Conservation (phyloP, 2,329 filamentous ascomycete genomes). For the Fusarium sp. region DNA sequence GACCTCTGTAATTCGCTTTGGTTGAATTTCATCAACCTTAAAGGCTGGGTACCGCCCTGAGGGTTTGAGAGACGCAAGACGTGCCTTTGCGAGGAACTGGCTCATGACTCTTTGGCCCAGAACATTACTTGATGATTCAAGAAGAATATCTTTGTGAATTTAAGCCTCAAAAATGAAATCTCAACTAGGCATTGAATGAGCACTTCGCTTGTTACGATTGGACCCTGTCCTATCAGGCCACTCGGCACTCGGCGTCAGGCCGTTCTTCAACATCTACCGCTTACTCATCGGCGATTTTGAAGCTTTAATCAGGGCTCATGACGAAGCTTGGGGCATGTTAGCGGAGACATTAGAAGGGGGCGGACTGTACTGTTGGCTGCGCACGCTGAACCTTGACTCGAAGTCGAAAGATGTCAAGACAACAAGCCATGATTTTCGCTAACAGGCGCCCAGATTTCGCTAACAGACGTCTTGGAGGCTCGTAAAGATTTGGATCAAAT, state of each 20-base stretch:
- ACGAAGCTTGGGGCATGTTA: neutral
- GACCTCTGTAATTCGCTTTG: too few species aligned
- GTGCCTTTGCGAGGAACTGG: neutral
- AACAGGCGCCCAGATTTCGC: too few species aligned
- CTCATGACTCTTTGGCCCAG: neutral
- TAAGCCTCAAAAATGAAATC: neutral
- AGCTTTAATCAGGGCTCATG: neutral
- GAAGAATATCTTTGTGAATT: neutral
- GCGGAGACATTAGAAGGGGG: neutral
- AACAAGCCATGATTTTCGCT: neutral
- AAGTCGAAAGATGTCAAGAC: neutral
- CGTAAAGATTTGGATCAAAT: neutral
- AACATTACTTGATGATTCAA: neutral
- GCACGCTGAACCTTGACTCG: neutral
- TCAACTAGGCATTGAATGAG: neutral
- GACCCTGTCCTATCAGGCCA: neutral
- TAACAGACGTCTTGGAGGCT: neutral
- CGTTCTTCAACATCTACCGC: neutral
- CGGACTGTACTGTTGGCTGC: neutral
- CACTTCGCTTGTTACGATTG: neutral
- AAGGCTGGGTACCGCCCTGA: too few species aligned
- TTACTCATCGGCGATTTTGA: neutral
- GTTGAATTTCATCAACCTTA: too few species aligned
- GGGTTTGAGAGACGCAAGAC: neutral
- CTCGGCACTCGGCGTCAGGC: neutral